These are phyloP conservation scores for Rhodotorula toruloides DNA, from an alignment of 768 basidiomycete genomes.

Conservation along the genomic window DNA sequence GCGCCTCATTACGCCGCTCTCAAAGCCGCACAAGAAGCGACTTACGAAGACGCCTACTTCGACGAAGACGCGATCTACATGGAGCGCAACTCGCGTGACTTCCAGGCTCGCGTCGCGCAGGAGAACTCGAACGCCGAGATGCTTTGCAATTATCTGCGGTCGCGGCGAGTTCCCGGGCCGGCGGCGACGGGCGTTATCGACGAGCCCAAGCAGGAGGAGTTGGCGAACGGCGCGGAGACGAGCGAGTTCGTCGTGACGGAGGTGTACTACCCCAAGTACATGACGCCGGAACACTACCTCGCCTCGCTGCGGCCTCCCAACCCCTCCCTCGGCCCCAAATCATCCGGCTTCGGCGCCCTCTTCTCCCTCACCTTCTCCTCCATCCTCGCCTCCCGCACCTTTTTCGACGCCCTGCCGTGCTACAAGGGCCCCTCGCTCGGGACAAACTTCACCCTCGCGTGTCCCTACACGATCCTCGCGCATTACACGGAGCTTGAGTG, in stretches of 20 bases:
- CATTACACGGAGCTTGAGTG: conserved; percentile 86
- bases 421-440: conserved; percentile 78
- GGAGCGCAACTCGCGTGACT: conserved; percentile 97
- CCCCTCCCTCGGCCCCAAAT: conserved; percentile 4
- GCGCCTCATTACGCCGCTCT: conserved; percentile 64
- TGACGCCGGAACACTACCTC: conserved; percentile 65
- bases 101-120: conserved; percentile 62
- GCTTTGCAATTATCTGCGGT: conserved; percentile 69
- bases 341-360: conserved; percentile 48
- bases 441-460: conserved; percentile 92
- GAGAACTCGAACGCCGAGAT: conserved; percentile 80
- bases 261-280: conserved; percentile 85
- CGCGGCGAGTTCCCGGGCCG: conserved; percentile 50
- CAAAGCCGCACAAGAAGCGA: conserved; percentile 56
- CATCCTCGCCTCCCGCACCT: conserved; percentile 48
- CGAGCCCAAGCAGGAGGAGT: not conserved
- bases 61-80: conserved; percentile 89
- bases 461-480: conserved; percentile 85
- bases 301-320: conserved; percentile 55
- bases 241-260: conserved; percentile 58
- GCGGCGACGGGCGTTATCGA: conserved; percentile 10
- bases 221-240: conserved; percentile 10
- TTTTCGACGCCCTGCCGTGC: conserved; percentile 64
- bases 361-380: conserved; percentile 68
- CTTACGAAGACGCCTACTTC: conserved; percentile 81